Base-by-base conservation (phyloP, 2,329 filamentous ascomycete genomes). In the Penicillium nordicum region DNA sequence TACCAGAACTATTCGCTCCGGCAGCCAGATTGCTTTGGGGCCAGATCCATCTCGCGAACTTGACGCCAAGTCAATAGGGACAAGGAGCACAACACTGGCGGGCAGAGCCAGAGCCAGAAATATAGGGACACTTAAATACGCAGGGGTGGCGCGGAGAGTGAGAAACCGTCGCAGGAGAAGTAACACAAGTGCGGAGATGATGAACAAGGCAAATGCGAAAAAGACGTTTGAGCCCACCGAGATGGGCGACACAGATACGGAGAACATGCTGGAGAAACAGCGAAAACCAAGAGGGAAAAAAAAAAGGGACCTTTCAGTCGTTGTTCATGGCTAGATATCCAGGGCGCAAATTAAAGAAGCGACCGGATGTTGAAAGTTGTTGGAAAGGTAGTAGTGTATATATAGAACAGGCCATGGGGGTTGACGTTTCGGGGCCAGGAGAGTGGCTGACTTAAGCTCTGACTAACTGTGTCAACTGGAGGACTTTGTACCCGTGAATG, bases 31-130 rank as follows among this genome's bases (percentile, higher is more conserved):
- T 34, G 92, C 94, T 64, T 88, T 84, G 16, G 84, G 82, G 16
- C 84, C 85, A 73, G 89, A 88, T 58, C 89, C 86, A 49, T 86
- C 86, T 46, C 85, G 83, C 23, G 90, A 88, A 69, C 85, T 93
- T 7, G 92, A 96, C 1, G 93, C 92, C 63, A 99, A 85, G 74
- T 99, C 94, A 73, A 99, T 95, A 5, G 94, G 94, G 7, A 99
- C 92, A 23, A 99, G 84, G 25, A 99, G 80, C 25, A 97, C 85
- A 68, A 96, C 93, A 73, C 89, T 92, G 45, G 91, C 90, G 11
- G 94, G 95, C 6, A 99, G 84, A 69, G 90, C 92, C 65, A 99
- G 83, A n/a, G 93, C 91, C 64, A 99, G 88, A 78, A 99, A 99
- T 60, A 99, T 91, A 36, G 94, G 93, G 41, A 97, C 83, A 49